A percentile compares a stretch with the other conserved stretches of the same genome.
Evolutionary conservation across 257 asterid genomes (phyloP).

Genomic region (Euphrasia confusa): DNA sequence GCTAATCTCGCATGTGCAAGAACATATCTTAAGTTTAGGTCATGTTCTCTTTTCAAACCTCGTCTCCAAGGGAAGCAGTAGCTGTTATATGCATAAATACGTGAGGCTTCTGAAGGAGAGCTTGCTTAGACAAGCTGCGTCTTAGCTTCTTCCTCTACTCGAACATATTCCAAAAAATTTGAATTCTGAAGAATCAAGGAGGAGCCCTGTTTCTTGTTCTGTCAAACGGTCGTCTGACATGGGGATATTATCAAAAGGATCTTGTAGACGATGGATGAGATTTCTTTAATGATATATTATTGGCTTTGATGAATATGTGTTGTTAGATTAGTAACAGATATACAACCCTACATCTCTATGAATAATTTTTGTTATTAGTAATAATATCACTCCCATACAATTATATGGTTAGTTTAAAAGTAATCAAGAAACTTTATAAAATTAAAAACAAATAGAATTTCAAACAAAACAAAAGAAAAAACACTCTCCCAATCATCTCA

Average conservation of each 20-base stretch:
- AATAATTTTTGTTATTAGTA: no score
- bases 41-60: background rate
- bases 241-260: slow-evolving; percentile 28
- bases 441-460: no score
- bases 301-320: no score
- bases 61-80: slow-evolving; percentile 69
- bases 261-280: slow-evolving; percentile 63
- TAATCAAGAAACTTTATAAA: no score
- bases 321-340: no score
- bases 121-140: slow-evolving; percentile 49
- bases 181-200: slow-evolving; percentile 27
- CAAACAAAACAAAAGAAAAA: no score
- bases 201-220: slow-evolving; percentile 5
- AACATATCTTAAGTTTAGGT: no score
- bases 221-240: slow-evolving; percentile 22
- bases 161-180: slow-evolving; percentile 35
- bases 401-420: no score
- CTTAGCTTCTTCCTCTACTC: slow-evolving; percentile 58
- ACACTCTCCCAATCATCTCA: no score
- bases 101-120: slow-evolving; percentile 60
- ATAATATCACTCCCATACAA: no score
- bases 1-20: background rate
- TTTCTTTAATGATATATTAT: background rate
- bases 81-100: slow-evolving; percentile 67
- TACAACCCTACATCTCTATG: no score